Evolutionary conservation across 2,329 filamentous ascomycete species (phyloP).

Genomic region (Orbilia brochopaga): DNA sequence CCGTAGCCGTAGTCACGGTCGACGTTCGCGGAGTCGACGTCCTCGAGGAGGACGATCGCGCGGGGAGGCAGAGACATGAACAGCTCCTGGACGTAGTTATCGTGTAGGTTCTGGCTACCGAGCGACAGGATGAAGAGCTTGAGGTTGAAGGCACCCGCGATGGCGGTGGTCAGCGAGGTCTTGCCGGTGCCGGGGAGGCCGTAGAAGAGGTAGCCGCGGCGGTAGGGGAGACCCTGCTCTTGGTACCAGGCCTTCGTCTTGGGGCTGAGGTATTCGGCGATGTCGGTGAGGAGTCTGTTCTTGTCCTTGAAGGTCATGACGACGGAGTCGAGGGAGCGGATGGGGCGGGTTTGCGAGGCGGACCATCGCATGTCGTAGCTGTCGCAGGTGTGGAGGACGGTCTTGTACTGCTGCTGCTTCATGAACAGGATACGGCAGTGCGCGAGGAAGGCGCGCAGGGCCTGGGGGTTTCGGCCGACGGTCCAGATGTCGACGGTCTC

Average conservation of each 20-base stretch:
- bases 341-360: constrained; percentile 67
- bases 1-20: constrained; percentile 53
- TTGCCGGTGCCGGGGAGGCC: constrained; percentile 83
- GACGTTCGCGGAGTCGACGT: constrained; percentile 70
- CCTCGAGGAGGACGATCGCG: constrained; percentile 76
- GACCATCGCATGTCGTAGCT: constrained; percentile 64
- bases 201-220: constrained; percentile 80
- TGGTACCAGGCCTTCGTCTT: constrained; percentile 77
- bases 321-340: constrained; percentile 69
- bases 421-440: constrained; percentile 66
- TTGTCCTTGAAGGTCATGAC: constrained; percentile 69
- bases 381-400: constrained; percentile 69
- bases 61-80: constrained; percentile 72
- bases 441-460: constrained; percentile 68
- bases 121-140: constrained; percentile 75
- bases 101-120: constrained; percentile 63
- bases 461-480: constrained; percentile 67
- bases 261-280: constrained; percentile 69
- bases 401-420: constrained; percentile 68
- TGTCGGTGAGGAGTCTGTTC: constrained; percentile 66
- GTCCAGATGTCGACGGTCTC: constrained; percentile 66
- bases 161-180: constrained; percentile 72
- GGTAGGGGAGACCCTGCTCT: constrained; percentile 82
- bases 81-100: constrained; percentile 69
- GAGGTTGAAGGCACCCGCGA: constrained; percentile 73